Percentiles rank a stretch among this genome's conserved stretches.
Conservation (phyloP, 768 basidiomycete genomes). For the Phlegmacium glaucopus region DNA sequence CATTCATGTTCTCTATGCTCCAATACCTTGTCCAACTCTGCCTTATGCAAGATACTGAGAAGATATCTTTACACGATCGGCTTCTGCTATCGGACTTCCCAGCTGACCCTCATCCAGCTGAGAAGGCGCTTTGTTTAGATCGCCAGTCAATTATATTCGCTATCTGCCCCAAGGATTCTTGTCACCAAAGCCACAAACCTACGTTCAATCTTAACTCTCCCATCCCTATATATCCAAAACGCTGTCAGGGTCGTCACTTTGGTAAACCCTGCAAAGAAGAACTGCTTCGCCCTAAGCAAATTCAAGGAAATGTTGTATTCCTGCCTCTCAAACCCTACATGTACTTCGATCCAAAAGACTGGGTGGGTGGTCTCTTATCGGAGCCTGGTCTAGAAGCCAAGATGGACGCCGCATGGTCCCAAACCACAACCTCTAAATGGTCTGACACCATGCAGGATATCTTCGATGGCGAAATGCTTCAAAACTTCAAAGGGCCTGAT, state of each 20-base stretch:
- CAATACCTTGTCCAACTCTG: conserved; percentile 6
- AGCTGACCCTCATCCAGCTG: background rate
- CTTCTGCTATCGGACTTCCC: background rate
- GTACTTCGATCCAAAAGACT: conserved; percentile 19
- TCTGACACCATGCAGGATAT: conserved; percentile 19
- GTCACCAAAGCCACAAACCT: conserved; percentile 13
- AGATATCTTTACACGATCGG: background rate
- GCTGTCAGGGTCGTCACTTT: conserved; percentile 7
- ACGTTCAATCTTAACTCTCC: conserved; percentile 1
- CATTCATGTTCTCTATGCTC: conserved; percentile 8
- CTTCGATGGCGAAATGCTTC: conserved; percentile 22
- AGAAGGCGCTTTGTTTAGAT: conserved; percentile 4
- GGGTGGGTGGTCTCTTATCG: conserved; percentile 22
- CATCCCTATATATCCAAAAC: conserved; percentile 10
- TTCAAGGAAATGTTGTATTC: background rate
- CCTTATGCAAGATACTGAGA: background rate
- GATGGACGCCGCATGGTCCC: conserved; percentile 18
- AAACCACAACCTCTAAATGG: background rate
- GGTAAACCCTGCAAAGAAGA: conserved; percentile 5
- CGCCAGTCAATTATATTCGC: conserved; percentile 8
- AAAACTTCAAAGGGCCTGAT: conserved; percentile 21
- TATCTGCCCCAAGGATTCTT: conserved; percentile 12
- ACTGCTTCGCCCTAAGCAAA: conserved; percentile 1
- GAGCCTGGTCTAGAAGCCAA: conserved; percentile 20
- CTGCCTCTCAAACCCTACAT: conserved; percentile 19